Percentiles rank a stretch among this genome's conserved stretches.
Evolutionary conservation across 1,284 basidiomycete species (phyloP).

Genomic region (Rhodotorula sp.): DNA sequence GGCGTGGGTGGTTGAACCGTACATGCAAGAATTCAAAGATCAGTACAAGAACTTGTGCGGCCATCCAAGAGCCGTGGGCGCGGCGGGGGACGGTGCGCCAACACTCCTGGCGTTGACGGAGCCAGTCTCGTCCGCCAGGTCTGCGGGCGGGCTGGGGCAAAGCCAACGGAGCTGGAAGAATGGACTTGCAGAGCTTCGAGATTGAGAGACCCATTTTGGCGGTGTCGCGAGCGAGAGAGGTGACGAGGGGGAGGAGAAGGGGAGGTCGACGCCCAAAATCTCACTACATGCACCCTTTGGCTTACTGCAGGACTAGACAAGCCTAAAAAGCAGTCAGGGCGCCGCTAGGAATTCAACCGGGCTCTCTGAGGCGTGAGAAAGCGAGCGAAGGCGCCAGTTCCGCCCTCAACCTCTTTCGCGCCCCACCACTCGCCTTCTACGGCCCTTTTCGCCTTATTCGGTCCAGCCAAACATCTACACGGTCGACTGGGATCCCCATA

Average conservation of each 20-base stretch:
- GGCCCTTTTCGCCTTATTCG: neutral
- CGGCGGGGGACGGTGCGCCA: too few relatives aligned
- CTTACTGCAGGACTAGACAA: neutral
- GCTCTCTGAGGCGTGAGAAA: neutral
- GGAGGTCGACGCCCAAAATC: neutral
- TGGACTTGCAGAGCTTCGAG: conserved; percentile 32
- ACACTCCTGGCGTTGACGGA: neutral
- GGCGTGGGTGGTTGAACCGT: neutral
- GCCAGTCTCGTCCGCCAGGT: neutral
- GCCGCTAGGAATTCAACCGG: neutral
- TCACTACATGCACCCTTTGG: neutral
- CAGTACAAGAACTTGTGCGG: too few relatives aligned
- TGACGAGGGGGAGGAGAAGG: conserved; percentile 1
- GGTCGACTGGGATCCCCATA: too few relatives aligned
- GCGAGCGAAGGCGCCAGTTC: neutral
- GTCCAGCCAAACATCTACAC: too few relatives aligned
- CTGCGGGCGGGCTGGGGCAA: neutral
- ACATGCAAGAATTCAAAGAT: neutral
- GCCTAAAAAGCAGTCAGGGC: too few relatives aligned
- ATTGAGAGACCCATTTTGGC: conserved; percentile 41
- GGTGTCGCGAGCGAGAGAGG: neutral
- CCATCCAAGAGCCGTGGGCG: too few relatives aligned
- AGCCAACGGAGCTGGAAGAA: too few relatives aligned
- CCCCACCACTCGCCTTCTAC: neutral
- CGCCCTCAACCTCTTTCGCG: neutral